Base-by-base conservation (phyloP, 1,139 yeast genomes). In the Candida tropicalis region DNA sequence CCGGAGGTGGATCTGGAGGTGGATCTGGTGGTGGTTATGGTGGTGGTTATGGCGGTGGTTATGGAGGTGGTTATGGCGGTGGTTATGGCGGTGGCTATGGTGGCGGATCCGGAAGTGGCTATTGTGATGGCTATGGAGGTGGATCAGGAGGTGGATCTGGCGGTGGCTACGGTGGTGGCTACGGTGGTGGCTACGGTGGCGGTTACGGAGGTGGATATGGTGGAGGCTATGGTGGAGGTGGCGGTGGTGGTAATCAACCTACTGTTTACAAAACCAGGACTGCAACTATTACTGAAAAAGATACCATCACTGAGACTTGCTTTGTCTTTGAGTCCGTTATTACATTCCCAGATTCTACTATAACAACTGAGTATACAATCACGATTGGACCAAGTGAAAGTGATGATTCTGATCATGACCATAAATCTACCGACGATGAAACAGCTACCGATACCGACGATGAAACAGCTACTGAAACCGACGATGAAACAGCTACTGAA, bases 261-360 rank as follows among this genome's bases (percentile, higher is more conserved):
- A 28, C 32, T 3, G 17, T 28, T 15, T 11, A 11, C 7, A 12
- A 2, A 13, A 13, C 13, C 5, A 28, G 17, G 13, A 28, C 16
- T 7, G 13, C 16, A 11, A 3, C 16, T 28, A 28, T 34, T 12
- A 22, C 37, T 18, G 34, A 31, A 12, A 28, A 12, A 2, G 32
- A 12, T 2, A 28, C 32, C 5, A 25, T 26, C 11, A 35, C 39
- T 26, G 39, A 35, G 18, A 35, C 39, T 9, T 35, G 39, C 17
- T 35, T 8, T 27, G 24, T 35, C 5, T 26, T 11, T 35, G 39
- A 25, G 8, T 35, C 39, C 7, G 7, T 26, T 5, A 26, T 35
- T n/a, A 35, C 39, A 6, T 35, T 24, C 28, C 39, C 39, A 9
- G 20, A 35, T 18, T 13, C 25, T 11, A 35, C 39, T 11, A 26